Evolutionary conservation across 176 grass and related monocot species (phyloP).

Genomic region (Microstegium vimineum): DNA sequence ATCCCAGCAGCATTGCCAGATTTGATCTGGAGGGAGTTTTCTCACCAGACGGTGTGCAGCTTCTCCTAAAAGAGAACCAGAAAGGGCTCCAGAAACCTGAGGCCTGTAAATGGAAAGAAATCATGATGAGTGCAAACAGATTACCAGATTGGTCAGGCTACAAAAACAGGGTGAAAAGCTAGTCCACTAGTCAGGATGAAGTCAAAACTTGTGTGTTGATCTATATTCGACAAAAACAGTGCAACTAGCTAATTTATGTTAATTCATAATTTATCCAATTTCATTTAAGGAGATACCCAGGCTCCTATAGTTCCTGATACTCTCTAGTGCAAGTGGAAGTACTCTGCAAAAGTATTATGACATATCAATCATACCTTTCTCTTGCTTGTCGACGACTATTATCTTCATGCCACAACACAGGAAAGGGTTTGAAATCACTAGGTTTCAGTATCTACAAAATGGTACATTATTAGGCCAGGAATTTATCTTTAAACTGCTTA

Average conservation of each 20-base stretch:
- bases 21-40: constrained; percentile 87
- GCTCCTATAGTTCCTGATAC: not conserved
- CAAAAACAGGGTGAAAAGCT: not conserved
- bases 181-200: not conserved
- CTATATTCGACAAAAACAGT: constrained; percentile 19
- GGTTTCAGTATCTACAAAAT: constrained; percentile 75
- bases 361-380: constrained; percentile 62
- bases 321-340: not conserved
- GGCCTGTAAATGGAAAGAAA: constrained; percentile 45
- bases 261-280: no score
- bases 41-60: constrained; percentile 92
- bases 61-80: constrained; percentile 73
- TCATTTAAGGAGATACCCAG: not conserved
- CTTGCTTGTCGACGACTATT: constrained; percentile 63
- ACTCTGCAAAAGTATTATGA: constrained; percentile 3
- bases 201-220: constrained; percentile 10
- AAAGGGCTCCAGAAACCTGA: constrained; percentile 79
- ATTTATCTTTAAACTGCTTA: constrained; percentile 23
- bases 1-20: constrained; percentile 49
- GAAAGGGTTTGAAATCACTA: constrained; percentile 92
- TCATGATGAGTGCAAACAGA: constrained; percentile 6
- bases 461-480: constrained; percentile 20
- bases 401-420: constrained; percentile 93
- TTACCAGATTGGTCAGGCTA: constrained; percentile 9
- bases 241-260: no score